Base-by-base conservation (phyloP, 2,329 filamentous ascomycete genomes). In the Fusarium mexicanum region DNA sequence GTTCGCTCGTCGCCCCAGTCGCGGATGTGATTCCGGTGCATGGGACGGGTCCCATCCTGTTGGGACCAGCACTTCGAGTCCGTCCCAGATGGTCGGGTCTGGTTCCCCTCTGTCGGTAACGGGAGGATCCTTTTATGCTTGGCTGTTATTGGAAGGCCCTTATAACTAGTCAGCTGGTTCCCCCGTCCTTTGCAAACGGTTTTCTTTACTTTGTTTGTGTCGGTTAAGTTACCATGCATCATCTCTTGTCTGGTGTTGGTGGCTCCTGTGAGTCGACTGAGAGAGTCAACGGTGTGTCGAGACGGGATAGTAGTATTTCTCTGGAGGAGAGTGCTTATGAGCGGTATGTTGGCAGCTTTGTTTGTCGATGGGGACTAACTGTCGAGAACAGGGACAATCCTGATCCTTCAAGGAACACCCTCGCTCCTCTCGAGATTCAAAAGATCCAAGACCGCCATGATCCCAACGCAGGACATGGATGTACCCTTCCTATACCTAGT, bases 271-370 rank as follows among this genome's bases (percentile, higher is more conserved):
- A 72, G 18, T 71, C 69, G 2, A 65, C 63, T 41, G 44, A 65
- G 10, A 61, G 29, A 18, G 40, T 48, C 18, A 29, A 18, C 14
- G 60, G 59, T 13, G 35, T 53, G n/a, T n/a, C 54, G 12, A 71
- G 64, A 20, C 61, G 74, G 9, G 66, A 64, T 33, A 76, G 72
- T 17, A 78, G 76, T 63, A 75, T 78, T 47, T 75, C 68, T 47
- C 76, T 78, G 9, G 75, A 78, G n/a, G 71, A 66, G 11, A 37
- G 38, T 14, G 37, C 53, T 24, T 61, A 35, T 18, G 48, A 64
- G 29, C 29, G 55, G 74, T 76, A 65, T 60, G 24, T 51, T 33
- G 22, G 11, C 10, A 8, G 26, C 5, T 5, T 47, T 35, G 47
- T 22, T 46, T 37, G 33, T 22, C 4, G 22, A 6, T 10, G 35